Evolutionary conservation across 129 eudicot genomes (phyloP), one percentile per base, ranked within the genome.

Genomic region (Heracleum sosnowskyi): DNA sequence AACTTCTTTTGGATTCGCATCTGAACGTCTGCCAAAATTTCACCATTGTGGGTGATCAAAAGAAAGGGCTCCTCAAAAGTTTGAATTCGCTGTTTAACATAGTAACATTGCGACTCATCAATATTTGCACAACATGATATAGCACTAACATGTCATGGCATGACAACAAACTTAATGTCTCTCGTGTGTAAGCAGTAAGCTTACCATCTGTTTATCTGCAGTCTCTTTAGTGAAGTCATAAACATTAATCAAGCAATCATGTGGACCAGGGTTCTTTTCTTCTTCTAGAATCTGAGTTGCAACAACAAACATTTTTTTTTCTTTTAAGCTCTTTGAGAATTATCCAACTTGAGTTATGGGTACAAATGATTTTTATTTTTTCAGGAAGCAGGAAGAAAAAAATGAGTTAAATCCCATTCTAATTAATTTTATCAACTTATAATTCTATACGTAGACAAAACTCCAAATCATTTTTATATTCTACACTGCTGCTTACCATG

Each of bases 31-130:
- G 96, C 86, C 78, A 92, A 79, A 11, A 83, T 90, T 75, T 92
- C 93, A 49, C 89, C 93, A 49, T 86, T 96, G 81, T 76, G 97
- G 77, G 88, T 85, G 71, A 88, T 90, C 35, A 92, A 76, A 79
- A 92, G 84, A 77, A 92, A 92, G 64, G 96, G 96, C 35, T 90
- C 96, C 73, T 96, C 97, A 33, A 92, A 92, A 79, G 86, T 92
- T 73, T 85, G 89, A 55, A 88, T 83, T 79, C 86, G 89, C 87
- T 79, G 87, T 37, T 0, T 39, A 37, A 84, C 35, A 41, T 69
- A 79, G 24, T 53, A 53, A 53, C 26, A 53, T 22, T 2, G 20
- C 16, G 1, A 31, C 2, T 34, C 39, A 4, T 31, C 39, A 35
- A 6, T 4, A 36, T 37, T n/a, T n/a, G n/a, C n/a, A n/a, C n/a